Conservation (phyloP, 2,329 filamentous ascomycete genomes). For the Arthrobotrys pseudoclavata region DNA sequence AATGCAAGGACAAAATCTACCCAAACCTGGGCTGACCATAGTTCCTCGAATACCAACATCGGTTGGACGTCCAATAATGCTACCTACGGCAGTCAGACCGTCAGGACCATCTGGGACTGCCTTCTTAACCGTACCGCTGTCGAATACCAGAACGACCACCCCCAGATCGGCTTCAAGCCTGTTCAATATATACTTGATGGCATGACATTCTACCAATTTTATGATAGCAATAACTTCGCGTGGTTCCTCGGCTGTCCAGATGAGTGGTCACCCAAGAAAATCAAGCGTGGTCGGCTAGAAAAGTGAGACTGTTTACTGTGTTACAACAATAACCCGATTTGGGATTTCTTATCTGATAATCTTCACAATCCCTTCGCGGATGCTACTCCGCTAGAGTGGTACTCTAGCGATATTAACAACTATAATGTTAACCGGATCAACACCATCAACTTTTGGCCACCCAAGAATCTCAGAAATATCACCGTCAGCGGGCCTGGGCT, state of each 20-base stretch:
- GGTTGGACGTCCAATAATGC: conserved; percentile 9
- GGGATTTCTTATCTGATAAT: conserved; percentile 8
- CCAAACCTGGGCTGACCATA: neutral
- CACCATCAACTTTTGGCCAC: conserved; percentile 12
- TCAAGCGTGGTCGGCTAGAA: neutral
- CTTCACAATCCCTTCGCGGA: conserved; percentile 13
- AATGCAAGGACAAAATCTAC: conserved; percentile 14
- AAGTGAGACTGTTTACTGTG: neutral
- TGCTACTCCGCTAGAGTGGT: conserved; percentile 12
- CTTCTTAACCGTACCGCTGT: conserved; percentile 14
- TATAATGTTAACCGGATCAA: conserved; percentile 1
- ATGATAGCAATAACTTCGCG: conserved; percentile 14
- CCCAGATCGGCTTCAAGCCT: neutral
- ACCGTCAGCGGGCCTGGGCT: conserved; percentile 10
- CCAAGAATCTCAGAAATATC: neutral
- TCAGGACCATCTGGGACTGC: conserved; percentile 12
- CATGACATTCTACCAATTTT: neutral
- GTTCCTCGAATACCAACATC: conserved; percentile 12
- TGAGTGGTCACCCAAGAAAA: neutral
- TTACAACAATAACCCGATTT: conserved; percentile 5
- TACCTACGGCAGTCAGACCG: conserved; percentile 11
- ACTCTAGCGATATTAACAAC: conserved; percentile 11
- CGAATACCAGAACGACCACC: conserved; percentile 13
- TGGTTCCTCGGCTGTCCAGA: conserved; percentile 12
- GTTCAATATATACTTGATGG: conserved; percentile 3